Evolutionary conservation across 306 rosid species (phyloP).

Genomic region (Canavalia gladiata): DNA sequence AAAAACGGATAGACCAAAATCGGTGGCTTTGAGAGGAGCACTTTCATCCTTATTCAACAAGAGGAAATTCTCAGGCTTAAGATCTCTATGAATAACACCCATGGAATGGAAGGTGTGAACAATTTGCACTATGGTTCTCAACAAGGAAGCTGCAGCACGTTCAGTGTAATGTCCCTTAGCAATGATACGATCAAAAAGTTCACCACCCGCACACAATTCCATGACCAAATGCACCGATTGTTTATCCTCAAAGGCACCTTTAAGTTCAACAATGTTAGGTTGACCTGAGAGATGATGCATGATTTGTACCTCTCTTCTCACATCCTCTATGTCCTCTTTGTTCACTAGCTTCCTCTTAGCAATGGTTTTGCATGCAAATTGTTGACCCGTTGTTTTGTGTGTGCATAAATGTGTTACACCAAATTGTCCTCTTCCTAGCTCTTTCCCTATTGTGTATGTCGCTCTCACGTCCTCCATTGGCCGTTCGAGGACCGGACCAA

Average conservation of each 20-base stretch:
- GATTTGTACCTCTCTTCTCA: conserved; percentile 92
- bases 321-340: conserved; percentile 91
- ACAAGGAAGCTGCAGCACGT: conserved; percentile 54
- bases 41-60: conserved; percentile 52
- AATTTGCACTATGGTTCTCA: conserved; percentile 51
- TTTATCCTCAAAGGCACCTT: conserved; percentile 58
- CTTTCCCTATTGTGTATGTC: conserved; percentile 75
- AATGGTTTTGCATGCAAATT: conserved; percentile 89
- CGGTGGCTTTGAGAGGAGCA: conserved; percentile 60
- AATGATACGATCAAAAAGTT: conserved; percentile 52
- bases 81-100: conserved; percentile 65
- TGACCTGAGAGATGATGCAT: conserved; percentile 90
- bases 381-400: conserved; percentile 66
- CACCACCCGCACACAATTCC: conserved; percentile 55
- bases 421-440: conserved; percentile 92
- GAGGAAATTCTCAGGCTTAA: conserved; percentile 68
- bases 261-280: conserved; percentile 85
- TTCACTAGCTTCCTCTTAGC: conserved; percentile 87
- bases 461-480: conserved; percentile 85
- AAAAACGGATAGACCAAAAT: conserved; percentile 62
- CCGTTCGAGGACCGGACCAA: conserved; percentile 72
- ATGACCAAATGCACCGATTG: conserved; percentile 53
- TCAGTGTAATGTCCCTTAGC: conserved; percentile 52
- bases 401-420: conserved; percentile 89
- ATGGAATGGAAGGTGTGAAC: conserved; percentile 49